These are phyloP conservation scores for Hsuehochloa calcarea DNA, from an alignment of 176 grass and related monocot species.

Conservation along the genomic window DNA sequence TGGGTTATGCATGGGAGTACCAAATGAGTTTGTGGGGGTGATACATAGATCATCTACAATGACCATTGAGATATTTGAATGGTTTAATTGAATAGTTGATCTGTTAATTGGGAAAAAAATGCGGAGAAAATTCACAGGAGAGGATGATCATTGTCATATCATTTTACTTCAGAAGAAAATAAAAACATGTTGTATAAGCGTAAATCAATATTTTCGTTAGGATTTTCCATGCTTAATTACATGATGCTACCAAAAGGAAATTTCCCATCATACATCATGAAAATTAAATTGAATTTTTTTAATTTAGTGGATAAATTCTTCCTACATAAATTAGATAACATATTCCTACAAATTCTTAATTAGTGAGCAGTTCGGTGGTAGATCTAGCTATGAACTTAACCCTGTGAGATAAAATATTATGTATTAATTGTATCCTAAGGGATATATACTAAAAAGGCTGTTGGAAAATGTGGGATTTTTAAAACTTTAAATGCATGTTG, in stretches of 20 bases:
- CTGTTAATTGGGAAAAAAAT: not conserved
- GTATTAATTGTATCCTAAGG: not conserved
- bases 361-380: not conserved
- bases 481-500: no score
- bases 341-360: not conserved
- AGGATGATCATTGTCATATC: not conserved
- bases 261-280: no score
- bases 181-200: not conserved
- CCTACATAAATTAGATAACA: not conserved
- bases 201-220: not conserved
- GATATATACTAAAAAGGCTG: not conserved
- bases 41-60: not conserved
- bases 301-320: not conserved
- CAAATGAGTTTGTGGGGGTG: not conserved
- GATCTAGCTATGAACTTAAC: not conserved
- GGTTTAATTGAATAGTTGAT: not conserved
- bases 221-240: not conserved
- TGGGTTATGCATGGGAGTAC: not conserved
- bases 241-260: not conserved
- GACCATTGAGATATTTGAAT: not conserved
- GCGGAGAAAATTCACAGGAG: not conserved
- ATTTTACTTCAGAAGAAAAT: not conserved
- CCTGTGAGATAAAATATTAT: not conserved
- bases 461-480: no score
- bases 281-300: not conserved